Evolutionary conservation across 352 stramenopile species (phyloP), one percentile per base, ranked within the genome.

Genomic region (Phytopythium oedochilum): DNA sequence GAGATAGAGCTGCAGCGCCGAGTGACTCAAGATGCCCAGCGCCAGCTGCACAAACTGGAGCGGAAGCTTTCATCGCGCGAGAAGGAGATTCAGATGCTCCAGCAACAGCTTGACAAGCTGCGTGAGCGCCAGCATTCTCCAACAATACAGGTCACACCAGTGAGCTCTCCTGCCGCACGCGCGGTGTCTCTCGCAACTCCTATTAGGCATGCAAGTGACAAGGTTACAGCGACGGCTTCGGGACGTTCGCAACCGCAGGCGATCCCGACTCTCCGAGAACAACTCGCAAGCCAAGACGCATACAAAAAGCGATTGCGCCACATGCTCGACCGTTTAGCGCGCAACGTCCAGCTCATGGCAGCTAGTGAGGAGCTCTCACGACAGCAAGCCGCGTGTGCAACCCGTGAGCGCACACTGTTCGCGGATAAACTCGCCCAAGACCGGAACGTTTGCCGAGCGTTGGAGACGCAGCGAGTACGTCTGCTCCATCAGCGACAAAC

Each of bases 281-380:
- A 89, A 38, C 68, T 79, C 22, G 64, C 59, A 2, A 73, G 65
- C 20, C 66, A 75, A 34, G 73, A 81, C 7, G 56, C 63, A 18
- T 89, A 87, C 71, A 82, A 80, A 51, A 83, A 83, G 62, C 69
- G 69, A 31, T 54, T 89, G 14, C 58, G 59, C 2, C 61, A 66
- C n/a, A 68, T 87, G 60, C 60, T 75, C 22, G 72, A 81, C 3
- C 71, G 75, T 5, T 47, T 86, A 3, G 28, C 53, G 14, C 65
- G 68, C 17, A 62, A 79, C 25, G 47, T 70, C 3, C 63, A 73
- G 5, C 73, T 76, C n/a, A 28, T 73, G 0, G 53, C 64, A 9
- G 77, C 77, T 15, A 79, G 71, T 28, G 56, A 68, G 28, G 66
- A 77, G 46, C 29, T 73, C 11, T 45, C 78, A 12, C 53, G 53